Evolutionary conservation across 1,284 basidiomycete genomes (phyloP), one percentile per base, ranked within the genome.

Genomic region (Puccinia triticina): DNA sequence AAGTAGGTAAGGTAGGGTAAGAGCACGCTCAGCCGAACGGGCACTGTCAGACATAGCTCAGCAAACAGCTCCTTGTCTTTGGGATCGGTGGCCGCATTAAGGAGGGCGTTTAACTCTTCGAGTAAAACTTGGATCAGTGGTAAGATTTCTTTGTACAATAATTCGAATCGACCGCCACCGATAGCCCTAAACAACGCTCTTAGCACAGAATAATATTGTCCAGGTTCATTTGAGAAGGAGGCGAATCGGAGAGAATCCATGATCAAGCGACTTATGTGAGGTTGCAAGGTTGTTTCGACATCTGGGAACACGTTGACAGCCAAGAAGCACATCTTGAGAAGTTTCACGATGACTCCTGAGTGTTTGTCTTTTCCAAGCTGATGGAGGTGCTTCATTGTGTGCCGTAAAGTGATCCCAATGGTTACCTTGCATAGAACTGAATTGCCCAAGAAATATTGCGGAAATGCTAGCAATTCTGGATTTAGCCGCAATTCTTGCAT

Each of bases 201-300:
- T 18, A 99, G 91, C n/a, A 99, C 91, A 86, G 95, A 92, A 87
- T 95, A 97, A 87, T 98, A 99, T 86, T 97, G 93, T 2, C 92
- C 91, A 0, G 97, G 94, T 86, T 95, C 95, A 40, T 92, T 90
- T 0, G 96, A 93, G 87, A 95, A 95, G 66, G 94, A 93, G 1
- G 97, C 96, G 66, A 96, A 90, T 50, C 95, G 93, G 87, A 99
- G 97, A 83, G 94, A 98, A 85, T 96, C 94, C 93, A 98, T 98
- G 86, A 99, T 93, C 76, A 99, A 88, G 86, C 95, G 95, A 66
- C 94, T 92, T 55, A 99, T 90, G 88, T 99, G 95, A 0, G 94
- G 92, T 26, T 96, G 95, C 12, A 99, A 89, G 81, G 98, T 94
- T 23, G 92, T 91, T 88, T 99, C 97, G 88, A 98, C 99, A 43